phyloP scores from a whole-genome alignment of 176 grass and related monocot genomes.

The Zoysia pacifica region DNA sequence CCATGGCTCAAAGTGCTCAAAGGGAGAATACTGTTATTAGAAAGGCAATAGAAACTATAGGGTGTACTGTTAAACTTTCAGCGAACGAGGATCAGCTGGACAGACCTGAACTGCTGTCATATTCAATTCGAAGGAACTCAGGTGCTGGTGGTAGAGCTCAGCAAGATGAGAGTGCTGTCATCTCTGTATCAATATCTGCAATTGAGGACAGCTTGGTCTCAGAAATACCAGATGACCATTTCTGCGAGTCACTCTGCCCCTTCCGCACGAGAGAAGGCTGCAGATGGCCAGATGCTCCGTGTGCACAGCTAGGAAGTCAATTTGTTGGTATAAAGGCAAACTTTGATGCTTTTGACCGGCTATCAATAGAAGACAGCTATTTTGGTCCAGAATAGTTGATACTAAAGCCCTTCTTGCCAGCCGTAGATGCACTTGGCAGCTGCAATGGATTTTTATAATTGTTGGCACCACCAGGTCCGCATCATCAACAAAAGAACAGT shows the following conservation, averaged over 20 bases:
- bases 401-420: neutral
- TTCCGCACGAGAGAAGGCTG: slow-evolving; percentile 78
- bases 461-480: slow-evolving; percentile 38
- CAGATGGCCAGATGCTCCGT: slow-evolving; percentile 84
- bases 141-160: slow-evolving; percentile 21
- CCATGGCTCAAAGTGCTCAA: slow-evolving; percentile 54
- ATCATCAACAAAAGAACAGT: slow-evolving; percentile 9
- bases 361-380: slow-evolving; percentile 82
- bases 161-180: slow-evolving; percentile 51
- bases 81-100: slow-evolving; percentile 38
- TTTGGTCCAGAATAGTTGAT: slow-evolving; percentile 68
- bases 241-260: slow-evolving; percentile 82
- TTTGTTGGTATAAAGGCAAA: slow-evolving; percentile 94
- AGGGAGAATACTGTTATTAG: slow-evolving; percentile 73
- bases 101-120: slow-evolving; percentile 47
- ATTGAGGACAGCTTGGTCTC: slow-evolving; percentile 67
- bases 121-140: slow-evolving; percentile 45
- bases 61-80: slow-evolving; percentile 75
- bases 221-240: slow-evolving; percentile 44
- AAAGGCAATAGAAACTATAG: slow-evolving; percentile 81
- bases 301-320: slow-evolving; percentile 85
- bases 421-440: slow-evolving; percentile 23
- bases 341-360: slow-evolving; percentile 88
- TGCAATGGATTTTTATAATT: slow-evolving; percentile 36
- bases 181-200: slow-evolving; percentile 79